A percentile compares a stretch with the other conserved stretches of the same genome.
Conservation (phyloP, 345 rosid genomes). For the Salix suchowensis region DNA sequence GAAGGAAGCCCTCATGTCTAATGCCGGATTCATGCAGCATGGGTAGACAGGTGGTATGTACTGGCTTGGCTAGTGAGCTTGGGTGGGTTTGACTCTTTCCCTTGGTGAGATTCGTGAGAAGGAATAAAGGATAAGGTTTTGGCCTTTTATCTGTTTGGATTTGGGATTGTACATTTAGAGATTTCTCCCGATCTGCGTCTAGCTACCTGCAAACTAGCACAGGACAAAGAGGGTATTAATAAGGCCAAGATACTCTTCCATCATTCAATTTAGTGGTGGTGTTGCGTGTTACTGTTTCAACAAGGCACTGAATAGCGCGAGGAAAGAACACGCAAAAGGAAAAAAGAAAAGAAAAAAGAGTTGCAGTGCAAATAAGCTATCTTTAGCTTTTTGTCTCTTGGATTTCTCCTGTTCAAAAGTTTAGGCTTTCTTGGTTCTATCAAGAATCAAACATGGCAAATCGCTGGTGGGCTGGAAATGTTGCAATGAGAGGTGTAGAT, state of each 20-base stretch:
- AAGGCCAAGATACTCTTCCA: background rate
- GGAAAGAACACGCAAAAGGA: background rate
- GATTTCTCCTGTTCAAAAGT: background rate
- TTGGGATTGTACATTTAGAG: conserved; percentile 11
- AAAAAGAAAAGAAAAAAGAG: background rate
- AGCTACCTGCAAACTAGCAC: background rate
- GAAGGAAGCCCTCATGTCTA: conserved; percentile 30
- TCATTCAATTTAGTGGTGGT: background rate
- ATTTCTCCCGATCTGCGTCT: conserved; percentile 7
- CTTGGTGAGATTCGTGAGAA: conserved; percentile 4
- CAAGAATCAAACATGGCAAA: conserved; percentile 51
- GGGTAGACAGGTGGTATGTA: background rate
- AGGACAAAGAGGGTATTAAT: background rate
- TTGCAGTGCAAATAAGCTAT: background rate
- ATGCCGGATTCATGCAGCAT: conserved; percentile 28
- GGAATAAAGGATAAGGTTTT: conserved; percentile 29
- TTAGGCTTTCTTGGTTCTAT: background rate
- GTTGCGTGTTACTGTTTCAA: conserved; percentile 2
- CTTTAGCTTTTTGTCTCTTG: background rate
- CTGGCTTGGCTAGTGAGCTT: background rate
- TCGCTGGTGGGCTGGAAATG: conserved; percentile 84
- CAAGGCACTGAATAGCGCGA: background rate
- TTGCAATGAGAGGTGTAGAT: conserved; percentile 60
- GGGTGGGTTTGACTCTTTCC: conserved; percentile 1
- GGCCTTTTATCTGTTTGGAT: conserved; percentile 20